phyloP scores from a whole-genome alignment of 176 grass and related monocot species.

The Eleusine indica region DNA sequence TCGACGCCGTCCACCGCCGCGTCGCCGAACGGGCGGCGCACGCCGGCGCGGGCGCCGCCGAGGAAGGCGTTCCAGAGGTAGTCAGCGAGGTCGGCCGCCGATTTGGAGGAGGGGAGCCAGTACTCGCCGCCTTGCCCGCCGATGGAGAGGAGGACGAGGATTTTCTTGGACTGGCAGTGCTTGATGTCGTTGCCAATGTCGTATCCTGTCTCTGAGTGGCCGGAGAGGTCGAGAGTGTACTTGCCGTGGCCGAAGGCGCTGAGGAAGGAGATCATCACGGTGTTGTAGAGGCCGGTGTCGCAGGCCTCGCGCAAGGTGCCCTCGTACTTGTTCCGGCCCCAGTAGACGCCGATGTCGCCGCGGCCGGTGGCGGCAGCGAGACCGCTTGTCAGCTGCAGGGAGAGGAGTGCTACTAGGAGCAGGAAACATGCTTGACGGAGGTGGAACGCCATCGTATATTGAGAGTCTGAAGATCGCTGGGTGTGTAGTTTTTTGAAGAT shows the following conservation, averaged over 20 bases:
- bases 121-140: background rate
- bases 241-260: conserved; percentile 17
- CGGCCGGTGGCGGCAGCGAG: background rate
- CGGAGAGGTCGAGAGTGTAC: conserved; percentile 21
- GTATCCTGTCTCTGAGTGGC: background rate
- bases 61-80: background rate
- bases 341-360: background rate
- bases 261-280: conserved; percentile 30
- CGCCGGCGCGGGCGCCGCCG: too few relatives aligned
- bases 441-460: background rate
- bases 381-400: background rate
- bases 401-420: background rate
- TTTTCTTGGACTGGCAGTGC: background rate
- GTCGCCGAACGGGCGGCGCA: background rate
- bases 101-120: background rate
- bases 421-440: background rate
- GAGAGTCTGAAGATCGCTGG: background rate
- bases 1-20: background rate
- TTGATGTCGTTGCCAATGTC: conserved; percentile 10
- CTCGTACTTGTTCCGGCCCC: conserved; percentile 23
- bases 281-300: conserved; percentile 16
- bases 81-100: background rate
- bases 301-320: background rate
- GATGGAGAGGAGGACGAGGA: conserved; percentile 23
- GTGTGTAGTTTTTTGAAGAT: background rate